Evolutionary conservation across 202 grass and related monocot genomes (phyloP).

Genomic region (Schoenoplectus tabernaemontani): DNA sequence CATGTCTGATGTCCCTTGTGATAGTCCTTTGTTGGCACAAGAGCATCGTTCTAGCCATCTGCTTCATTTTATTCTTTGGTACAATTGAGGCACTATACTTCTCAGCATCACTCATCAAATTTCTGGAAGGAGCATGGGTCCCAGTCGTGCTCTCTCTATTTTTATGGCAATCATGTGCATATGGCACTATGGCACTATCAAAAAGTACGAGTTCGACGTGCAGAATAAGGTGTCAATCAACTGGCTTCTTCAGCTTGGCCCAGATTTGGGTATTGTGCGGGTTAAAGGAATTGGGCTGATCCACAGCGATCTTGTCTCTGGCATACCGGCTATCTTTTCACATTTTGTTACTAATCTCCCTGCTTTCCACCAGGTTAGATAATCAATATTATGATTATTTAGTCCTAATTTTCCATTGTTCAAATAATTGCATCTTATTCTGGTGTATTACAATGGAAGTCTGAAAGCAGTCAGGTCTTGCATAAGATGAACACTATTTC

Average conservation of each 20-base stretch:
- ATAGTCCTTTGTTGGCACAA: slow-evolving; percentile 89
- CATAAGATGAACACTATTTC: too few relatives aligned
- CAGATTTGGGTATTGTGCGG: slow-evolving; percentile 62
- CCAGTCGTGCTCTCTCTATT: slow-evolving; percentile 58
- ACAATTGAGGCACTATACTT: slow-evolving; percentile 92
- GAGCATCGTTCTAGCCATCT: slow-evolving; percentile 69
- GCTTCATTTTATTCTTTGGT: slow-evolving; percentile 87
- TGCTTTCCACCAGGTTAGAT: slow-evolving; percentile 79
- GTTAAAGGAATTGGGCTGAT: slow-evolving; percentile 83
- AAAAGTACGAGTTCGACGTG: slow-evolving; percentile 85
- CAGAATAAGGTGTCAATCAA: slow-evolving; percentile 93
- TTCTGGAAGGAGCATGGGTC: slow-evolving; percentile 87
- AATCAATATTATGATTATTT: not conserved
- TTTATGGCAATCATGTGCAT: slow-evolving; percentile 83
- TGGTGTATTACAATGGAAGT: not conserved
- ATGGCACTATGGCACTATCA: slow-evolving; percentile 91
- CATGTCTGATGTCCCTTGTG: slow-evolving; percentile 92
- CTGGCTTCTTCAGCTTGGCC: slow-evolving; percentile 83
- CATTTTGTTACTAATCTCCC: slow-evolving; percentile 97
- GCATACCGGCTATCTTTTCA: slow-evolving; percentile 86
- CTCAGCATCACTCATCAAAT: slow-evolving; percentile 87
- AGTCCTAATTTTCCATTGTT: not conserved
- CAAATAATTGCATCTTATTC: not conserved
- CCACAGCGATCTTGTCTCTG: slow-evolving; percentile 72
- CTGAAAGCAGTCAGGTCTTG: not conserved